Conservation (phyloP, 352 stramenopile genomes). For the Globisporangium mamillatum region DNA sequence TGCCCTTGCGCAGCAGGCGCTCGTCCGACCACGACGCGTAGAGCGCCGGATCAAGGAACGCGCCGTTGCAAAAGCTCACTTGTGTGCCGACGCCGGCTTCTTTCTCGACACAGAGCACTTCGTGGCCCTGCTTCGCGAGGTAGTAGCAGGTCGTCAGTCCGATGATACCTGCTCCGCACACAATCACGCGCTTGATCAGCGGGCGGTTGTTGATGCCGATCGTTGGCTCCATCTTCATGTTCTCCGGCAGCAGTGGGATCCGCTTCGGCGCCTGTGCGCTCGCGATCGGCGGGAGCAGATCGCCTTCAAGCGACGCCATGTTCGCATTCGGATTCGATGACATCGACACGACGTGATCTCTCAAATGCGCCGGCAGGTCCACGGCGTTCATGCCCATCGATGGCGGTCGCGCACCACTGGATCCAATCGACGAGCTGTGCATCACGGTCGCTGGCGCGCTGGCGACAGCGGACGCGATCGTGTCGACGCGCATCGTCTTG, state of each 20-base stretch:
- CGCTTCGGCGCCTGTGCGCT: conserved; percentile 54
- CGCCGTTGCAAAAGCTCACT: conserved; percentile 77
- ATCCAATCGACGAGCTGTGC: conserved; percentile 13
- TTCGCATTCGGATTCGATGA: conserved; percentile 11
- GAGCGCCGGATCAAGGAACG: conserved; percentile 78
- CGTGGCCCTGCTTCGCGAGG: conserved; percentile 79
- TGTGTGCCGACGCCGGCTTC: conserved; percentile 76
- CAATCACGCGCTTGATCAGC: conserved; percentile 79
- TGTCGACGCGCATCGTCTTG: conserved; percentile 18
- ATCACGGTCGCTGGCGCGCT: neutral
- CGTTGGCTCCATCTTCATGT: conserved; percentile 67
- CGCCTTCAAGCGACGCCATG: conserved; percentile 29
- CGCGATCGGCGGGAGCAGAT: conserved; percentile 60
- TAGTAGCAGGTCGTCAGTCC: conserved; percentile 85
- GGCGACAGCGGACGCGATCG: conserved; percentile 15
- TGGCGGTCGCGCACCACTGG: conserved; percentile 10
- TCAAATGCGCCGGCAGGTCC: conserved; percentile 54
- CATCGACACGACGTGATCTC: conserved; percentile 47
- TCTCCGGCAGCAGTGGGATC: conserved; percentile 51
- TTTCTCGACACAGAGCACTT: conserved; percentile 86
- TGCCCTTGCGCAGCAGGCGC: conserved; percentile 50
- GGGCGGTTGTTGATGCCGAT: conserved; percentile 53
- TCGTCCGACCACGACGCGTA: conserved; percentile 84
- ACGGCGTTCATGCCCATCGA: conserved; percentile 23
- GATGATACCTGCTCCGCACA: conserved; percentile 84